phyloP scores from a whole-genome alignment of 495 filamentous ascomycete species.

The Penicillium angulare region DNA sequence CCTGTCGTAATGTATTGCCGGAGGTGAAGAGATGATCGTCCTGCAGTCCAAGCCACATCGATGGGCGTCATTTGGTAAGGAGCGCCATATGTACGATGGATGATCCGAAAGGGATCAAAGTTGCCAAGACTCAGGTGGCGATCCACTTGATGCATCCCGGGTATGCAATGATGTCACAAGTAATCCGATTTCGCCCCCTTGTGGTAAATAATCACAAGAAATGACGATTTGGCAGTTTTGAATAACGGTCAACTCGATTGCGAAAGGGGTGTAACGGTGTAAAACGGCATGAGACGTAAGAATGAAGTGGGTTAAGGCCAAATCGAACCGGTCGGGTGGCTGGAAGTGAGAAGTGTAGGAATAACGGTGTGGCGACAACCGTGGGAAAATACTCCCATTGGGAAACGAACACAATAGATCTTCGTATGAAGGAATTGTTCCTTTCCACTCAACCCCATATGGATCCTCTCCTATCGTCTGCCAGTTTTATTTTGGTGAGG shows the following conservation, averaged over 20 bases:
- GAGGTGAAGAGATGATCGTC: conserved; percentile 9
- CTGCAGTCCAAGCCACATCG: conserved; percentile 4
- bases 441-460: not conserved
- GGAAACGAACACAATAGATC: not conserved
- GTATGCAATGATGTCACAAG: conserved; percentile 34
- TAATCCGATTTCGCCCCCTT: conserved; percentile 18
- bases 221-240: conserved; percentile 9
- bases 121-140: conserved; percentile 28
- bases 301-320: conserved; percentile 10
- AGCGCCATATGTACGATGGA: conserved; percentile 3
- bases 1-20: conserved; percentile 15
- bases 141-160: conserved; percentile 19
- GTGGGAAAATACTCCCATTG: conserved; percentile 1
- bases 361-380: conserved; percentile 19
- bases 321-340: conserved; percentile 25
- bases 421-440: not conserved
- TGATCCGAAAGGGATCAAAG: conserved; percentile 12
- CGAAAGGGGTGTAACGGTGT: conserved; percentile 10
- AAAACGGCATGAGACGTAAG: not conserved
- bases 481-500: not conserved
- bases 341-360: conserved; percentile 5
- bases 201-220: conserved; percentile 15
- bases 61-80: conserved; percentile 7
- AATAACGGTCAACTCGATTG: conserved; percentile 5
- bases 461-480: not conserved